These are phyloP conservation scores for Albatrellus ellisii DNA, from an alignment of 768 basidiomycete species.

Conservation along the genomic window DNA sequence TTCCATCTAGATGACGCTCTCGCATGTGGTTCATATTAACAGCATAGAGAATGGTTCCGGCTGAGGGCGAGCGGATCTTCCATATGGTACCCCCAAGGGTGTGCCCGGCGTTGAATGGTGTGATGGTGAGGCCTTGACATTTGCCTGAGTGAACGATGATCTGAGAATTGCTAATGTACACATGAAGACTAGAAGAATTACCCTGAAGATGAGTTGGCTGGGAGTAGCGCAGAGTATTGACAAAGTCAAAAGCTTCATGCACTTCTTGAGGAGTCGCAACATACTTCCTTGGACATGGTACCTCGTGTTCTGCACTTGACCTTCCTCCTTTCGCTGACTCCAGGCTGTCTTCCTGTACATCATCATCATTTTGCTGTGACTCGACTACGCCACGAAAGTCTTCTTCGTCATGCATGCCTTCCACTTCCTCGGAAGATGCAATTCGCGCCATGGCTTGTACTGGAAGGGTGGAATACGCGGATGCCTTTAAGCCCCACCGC, in stretches of 20 bases:
- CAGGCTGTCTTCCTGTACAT: slow-evolving; percentile 9
- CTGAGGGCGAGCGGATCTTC: slow-evolving; percentile 97
- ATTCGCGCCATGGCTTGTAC: slow-evolving; percentile 94
- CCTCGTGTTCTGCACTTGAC: slow-evolving; percentile 17
- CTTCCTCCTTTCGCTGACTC: slow-evolving; percentile 17
- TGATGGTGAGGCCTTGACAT: slow-evolving; percentile 87
- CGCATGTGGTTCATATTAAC: slow-evolving; percentile 93
- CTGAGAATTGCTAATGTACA: not conserved
- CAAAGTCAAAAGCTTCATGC: slow-evolving; percentile 82
- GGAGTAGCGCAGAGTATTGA: slow-evolving; percentile 88
- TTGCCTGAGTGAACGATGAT: slow-evolving; percentile 34
- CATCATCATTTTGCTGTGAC: not conserved
- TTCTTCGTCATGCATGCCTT: slow-evolving; percentile 66
- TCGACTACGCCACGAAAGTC: slow-evolving; percentile 32
- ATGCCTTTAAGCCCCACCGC: slow-evolving; percentile 77
- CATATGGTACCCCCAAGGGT: slow-evolving; percentile 94
- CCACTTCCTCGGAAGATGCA: slow-evolving; percentile 79
- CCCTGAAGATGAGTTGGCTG: slow-evolving; percentile 94
- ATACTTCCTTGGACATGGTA: slow-evolving; percentile 32
- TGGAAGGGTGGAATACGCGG: slow-evolving; percentile 88
- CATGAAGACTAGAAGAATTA: slow-evolving; percentile 15
- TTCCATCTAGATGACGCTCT: slow-evolving; percentile 91
- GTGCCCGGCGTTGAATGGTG: slow-evolving; percentile 91
- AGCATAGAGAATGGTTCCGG: slow-evolving; percentile 91
- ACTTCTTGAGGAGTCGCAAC: slow-evolving; percentile 76